Percentiles rank a stretch among this genome's conserved stretches.
phyloP scores from a whole-genome alignment of 805 yeast genomes.

The Saccharomyces mikatae region DNA sequence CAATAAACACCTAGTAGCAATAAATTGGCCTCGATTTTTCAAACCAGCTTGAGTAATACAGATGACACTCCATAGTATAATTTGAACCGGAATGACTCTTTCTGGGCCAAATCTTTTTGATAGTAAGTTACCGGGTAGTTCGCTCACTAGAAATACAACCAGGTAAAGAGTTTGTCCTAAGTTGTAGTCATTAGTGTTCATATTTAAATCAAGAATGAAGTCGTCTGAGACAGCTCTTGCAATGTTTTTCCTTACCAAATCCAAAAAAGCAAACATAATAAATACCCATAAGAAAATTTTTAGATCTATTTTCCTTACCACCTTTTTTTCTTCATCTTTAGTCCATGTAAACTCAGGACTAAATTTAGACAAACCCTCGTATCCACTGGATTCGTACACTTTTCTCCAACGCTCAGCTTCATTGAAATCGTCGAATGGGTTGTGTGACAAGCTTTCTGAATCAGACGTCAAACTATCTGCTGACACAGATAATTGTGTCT shows the following conservation, averaged over 20 bases:
- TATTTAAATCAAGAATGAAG: constrained; percentile 40
- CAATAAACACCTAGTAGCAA: constrained; percentile 40
- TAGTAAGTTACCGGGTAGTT: constrained; percentile 56
- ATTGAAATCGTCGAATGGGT: constrained; percentile 32
- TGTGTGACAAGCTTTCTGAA: background rate
- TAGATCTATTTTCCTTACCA: constrained; percentile 46
- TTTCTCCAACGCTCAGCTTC: constrained; percentile 39
- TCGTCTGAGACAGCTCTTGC: constrained; percentile 52
- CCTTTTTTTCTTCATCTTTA: constrained; percentile 39
- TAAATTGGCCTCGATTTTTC: constrained; percentile 35
- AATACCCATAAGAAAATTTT: constrained; percentile 50
- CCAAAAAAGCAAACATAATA: constrained; percentile 48
- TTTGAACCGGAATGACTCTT: constrained; percentile 51
- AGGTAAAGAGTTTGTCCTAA: constrained; percentile 47
- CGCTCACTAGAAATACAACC: constrained; percentile 46
- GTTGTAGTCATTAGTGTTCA: constrained; percentile 53
- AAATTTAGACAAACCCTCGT: constrained; percentile 46
- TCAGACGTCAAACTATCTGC: background rate
- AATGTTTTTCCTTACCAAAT: constrained; percentile 50
- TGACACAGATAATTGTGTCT: background rate
- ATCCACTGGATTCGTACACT: constrained; percentile 39
- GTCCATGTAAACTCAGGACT: constrained; percentile 55
- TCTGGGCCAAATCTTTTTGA: constrained; percentile 58
- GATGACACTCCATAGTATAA: constrained; percentile 49
- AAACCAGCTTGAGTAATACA: constrained; percentile 44